phyloP scores from a whole-genome alignment of 768 basidiomycete species.

The Leccinellum luteum region DNA sequence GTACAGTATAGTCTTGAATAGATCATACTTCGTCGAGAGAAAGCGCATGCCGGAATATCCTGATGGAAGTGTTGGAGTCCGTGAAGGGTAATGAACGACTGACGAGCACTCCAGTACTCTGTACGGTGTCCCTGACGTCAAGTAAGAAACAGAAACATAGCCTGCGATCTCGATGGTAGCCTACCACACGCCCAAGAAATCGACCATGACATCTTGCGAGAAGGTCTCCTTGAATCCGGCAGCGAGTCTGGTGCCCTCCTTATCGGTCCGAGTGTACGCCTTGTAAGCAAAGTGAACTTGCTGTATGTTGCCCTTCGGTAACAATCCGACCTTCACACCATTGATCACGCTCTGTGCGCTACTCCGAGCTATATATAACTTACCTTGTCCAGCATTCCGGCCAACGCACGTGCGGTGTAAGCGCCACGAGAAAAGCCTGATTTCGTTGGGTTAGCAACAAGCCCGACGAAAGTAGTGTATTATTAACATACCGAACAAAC shows the following conservation, averaged over 20 bases:
- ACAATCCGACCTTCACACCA: conserved; percentile 58
- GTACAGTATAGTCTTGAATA: background rate
- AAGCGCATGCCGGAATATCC: conserved; percentile 73
- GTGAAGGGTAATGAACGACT: conserved; percentile 66
- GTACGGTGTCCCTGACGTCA: conserved; percentile 67
- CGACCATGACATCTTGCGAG: conserved; percentile 58
- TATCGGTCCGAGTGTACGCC: conserved; percentile 57
- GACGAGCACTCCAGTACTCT: conserved; percentile 66
- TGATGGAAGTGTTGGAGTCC: conserved; percentile 57
- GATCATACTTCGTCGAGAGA: conserved; percentile 66
- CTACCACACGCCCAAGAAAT: conserved; percentile 80
- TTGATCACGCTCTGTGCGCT: background rate
- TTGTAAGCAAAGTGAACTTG: conserved; percentile 76
- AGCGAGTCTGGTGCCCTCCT: conserved; percentile 44
- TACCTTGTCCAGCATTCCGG: conserved; percentile 72
- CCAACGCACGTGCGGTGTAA: conserved; percentile 68
- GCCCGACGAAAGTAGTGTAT: background rate
- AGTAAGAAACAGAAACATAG: conserved; percentile 1
- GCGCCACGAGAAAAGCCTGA: conserved; percentile 78
- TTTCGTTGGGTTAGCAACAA: conserved; percentile 14
- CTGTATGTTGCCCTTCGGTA: conserved; percentile 63
- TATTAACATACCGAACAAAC: conserved; percentile 55
- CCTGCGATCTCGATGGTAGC: conserved; percentile 9
- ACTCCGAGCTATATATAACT: background rate
- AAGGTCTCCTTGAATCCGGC: conserved; percentile 74